Evolutionary conservation across 2,329 filamentous ascomycete genomes (phyloP), one percentile per base, ranked within the genome.

Genomic region (Escovopsis weberi): DNA sequence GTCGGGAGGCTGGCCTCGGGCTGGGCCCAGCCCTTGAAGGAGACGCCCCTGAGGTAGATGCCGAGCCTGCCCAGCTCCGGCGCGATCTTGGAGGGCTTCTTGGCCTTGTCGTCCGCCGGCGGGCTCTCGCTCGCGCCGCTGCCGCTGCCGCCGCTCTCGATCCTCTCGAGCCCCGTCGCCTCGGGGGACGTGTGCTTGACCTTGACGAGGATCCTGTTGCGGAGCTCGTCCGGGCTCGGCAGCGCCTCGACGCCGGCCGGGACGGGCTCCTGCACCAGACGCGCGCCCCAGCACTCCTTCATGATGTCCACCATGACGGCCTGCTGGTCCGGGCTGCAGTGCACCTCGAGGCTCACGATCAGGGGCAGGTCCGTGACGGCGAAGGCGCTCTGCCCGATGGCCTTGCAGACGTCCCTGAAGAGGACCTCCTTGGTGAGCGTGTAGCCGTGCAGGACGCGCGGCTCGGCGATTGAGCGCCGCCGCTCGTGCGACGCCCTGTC

Each of bases 321-420:
- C 59, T 98, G 91, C 61, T 98, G 91, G 44, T 81, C 73, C 0
- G 76, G 63, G 47, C 70, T 71, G 49, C 86, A 87, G 64, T 96
- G 91, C 0, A 96, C 85, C 61, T 98, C 91, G 30, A 98, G 72
- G 55, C 86, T 94, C 52, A 95, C 82, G 46, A 96, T 89, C n/a
- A 98, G 68, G 0, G 91, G 91, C 15, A 94, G 66, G 47, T 89
- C 80, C 18, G 75, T 80, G 4, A 69, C 74, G 3, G 73, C 64
- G 53, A 96, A 96, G 1, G 83, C 87, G 53, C 80, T 75, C 43
- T 94, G 76, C 30, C 77, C 70, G 50, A 96, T 88, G 0, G 85
- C 78, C 43, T 74, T 68, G 62, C 88, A 94, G 2, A 96, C 89
- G 36, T 82, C 76, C 40, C 88, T 78, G 61, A 96, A 96, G 0